These are phyloP conservation scores for Chrysanthemum makinoi DNA, from an alignment of 129 eudicot genomes.

Conservation along the genomic window DNA sequence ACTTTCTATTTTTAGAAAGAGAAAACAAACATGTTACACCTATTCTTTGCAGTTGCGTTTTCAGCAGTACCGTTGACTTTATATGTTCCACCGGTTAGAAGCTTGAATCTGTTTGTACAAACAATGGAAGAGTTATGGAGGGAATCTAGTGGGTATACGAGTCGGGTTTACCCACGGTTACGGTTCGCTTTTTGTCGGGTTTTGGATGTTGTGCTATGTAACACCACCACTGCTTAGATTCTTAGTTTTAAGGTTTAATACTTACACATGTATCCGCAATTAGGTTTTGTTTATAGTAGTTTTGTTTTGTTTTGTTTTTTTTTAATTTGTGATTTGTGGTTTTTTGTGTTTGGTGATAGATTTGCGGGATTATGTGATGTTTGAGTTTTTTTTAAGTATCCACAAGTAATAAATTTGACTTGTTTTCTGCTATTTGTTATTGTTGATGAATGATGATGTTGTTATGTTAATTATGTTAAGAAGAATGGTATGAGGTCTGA, in stretches of 20 bases:
- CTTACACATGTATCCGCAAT: background rate
- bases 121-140: conserved; percentile 66
- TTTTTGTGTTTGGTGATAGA: conserved; percentile 1
- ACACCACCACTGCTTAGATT: conserved; percentile 10
- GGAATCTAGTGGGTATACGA: conserved; percentile 59
- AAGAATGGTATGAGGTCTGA: too few relatives aligned
- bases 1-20: conserved; percentile 1
- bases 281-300: conserved; percentile 14
- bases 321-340: background rate
- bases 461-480: background rate
- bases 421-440: background rate
- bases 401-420: conserved; percentile 5
- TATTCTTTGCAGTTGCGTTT: conserved; percentile 82
- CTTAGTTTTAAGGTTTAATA: background rate
- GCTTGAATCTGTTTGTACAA: conserved; percentile 66
- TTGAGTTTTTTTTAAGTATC: background rate
- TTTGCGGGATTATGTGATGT: conserved; percentile 32
- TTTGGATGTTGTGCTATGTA: conserved; percentile 56
- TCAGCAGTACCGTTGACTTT: conserved; percentile 92
- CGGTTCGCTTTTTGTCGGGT: conserved; percentile 59
- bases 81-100: conserved; percentile 81
- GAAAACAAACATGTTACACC: conserved; percentile 54
- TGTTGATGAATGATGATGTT: background rate
- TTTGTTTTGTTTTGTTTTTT: background rate
- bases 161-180: conserved; percentile 56